Conservation (phyloP, 352 stramenopile genomes). For the Phytophthora pseudosyringae region DNA sequence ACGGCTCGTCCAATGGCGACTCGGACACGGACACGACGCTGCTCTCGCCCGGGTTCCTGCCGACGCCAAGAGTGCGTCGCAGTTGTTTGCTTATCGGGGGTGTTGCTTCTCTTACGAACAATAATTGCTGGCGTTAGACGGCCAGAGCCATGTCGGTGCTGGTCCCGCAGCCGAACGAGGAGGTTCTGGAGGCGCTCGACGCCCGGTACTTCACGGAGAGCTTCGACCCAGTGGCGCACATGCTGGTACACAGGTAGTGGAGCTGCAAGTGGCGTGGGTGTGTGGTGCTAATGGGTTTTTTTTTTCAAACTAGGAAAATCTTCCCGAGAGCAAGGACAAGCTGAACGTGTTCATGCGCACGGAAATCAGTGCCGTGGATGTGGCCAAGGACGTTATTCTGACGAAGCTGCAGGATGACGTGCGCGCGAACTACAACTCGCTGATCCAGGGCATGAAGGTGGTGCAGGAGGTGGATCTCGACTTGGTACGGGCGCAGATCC, state of each 20-base stretch:
- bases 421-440: constrained; percentile 73
- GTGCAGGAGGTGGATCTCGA: constrained; percentile 90
- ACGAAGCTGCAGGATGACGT: constrained; percentile 84
- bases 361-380: constrained; percentile 84
- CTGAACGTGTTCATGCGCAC: constrained; percentile 77
- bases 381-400: constrained; percentile 81
- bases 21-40: constrained; percentile 31
- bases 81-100: neutral
- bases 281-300: neutral
- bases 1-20: constrained; percentile 17
- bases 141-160: constrained; percentile 64
- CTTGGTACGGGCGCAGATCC: constrained; percentile 83
- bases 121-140: constrained; percentile 24
- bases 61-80: constrained; percentile 39
- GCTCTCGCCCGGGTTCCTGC: constrained; percentile 41
- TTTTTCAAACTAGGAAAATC: constrained; percentile 57
- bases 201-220: constrained; percentile 82
- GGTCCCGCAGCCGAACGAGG: constrained; percentile 66
- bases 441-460: constrained; percentile 89
- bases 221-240: constrained; percentile 74
- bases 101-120: constrained; percentile 2
- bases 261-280: neutral
- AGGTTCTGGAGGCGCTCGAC: constrained; percentile 76
- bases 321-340: constrained; percentile 55
- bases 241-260: constrained; percentile 54